Base-by-base conservation (phyloP, 2,329 filamentous ascomycete species). In the Fusarium brevicatenulatum region DNA sequence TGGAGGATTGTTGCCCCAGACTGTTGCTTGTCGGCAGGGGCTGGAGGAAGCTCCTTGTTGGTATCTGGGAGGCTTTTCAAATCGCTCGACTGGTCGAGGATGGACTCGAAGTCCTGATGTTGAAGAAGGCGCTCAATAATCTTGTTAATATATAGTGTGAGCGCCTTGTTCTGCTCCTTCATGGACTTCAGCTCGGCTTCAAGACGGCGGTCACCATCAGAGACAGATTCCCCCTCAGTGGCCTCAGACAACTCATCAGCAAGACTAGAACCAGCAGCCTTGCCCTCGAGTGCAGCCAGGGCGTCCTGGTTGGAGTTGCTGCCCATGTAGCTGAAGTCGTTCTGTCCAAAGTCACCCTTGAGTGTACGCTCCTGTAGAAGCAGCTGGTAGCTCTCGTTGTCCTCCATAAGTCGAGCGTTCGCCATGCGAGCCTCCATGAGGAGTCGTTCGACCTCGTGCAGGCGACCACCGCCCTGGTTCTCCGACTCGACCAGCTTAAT, bases 91-190 rank as follows among this genome's bases (percentile, higher is more conserved):
- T 94, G 93, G 80, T 97, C 94, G 44, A 98, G 87, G 68, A 98
- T 97, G 70, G 94, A 91, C 83, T 99, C 95, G 76, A 97, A 98
- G 75, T 97, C 95, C 78, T 97, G 93, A 83, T 98, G 93, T 80
- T 97, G 93, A 70, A 99, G 88, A 49, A 99, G 90, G 63, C 96
- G 93, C 81, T 96, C 96, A 81, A 99, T 97, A 81, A 99, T 98
- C 85, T 96, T 97, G 89, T 98, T 97, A 86, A 99, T 98, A 85
- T 99, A 99, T 73, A 98, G 87, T 30, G 95, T 97, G 76, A 99
- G 87, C 36, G 96, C 96, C 86, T 98, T 98, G 86, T 99, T 98
- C 85, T 97, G 92, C 81, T 97, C 95, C 84, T 93, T 95, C 76
- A 94, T 86, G 13, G 89, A 87, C 82, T 93, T 94, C 75, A 96